phyloP scores from a whole-genome alignment of 169 alveolate genomes.

The Theileria sp. region DNA sequence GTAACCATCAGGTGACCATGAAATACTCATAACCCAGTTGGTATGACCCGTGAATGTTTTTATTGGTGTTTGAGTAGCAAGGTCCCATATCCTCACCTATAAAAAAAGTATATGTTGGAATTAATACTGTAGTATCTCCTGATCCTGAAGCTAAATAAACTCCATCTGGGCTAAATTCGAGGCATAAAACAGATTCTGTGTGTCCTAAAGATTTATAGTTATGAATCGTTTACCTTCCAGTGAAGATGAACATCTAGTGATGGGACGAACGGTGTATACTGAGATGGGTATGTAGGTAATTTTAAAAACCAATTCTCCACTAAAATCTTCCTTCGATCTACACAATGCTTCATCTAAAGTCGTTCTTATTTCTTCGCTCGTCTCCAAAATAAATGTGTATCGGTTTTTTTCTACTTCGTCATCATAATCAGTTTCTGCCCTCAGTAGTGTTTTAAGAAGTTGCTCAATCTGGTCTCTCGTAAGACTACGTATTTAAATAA shows the following conservation, averaged over 20 bases:
- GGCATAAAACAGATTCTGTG: constrained; percentile 84
- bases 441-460: constrained; percentile 58
- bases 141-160: constrained; percentile 89
- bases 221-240: constrained; percentile 74
- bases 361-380: constrained; percentile 67
- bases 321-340: constrained; percentile 53
- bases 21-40: constrained; percentile 89
- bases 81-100: constrained; percentile 90
- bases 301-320: constrained; percentile 77
- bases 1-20: constrained; percentile 92
- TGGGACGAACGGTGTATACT: constrained; percentile 84
- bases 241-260: constrained; percentile 88
- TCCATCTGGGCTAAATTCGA: constrained; percentile 90
- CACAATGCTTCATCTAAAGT: constrained; percentile 68
- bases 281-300: constrained; percentile 80
- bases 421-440: constrained; percentile 52
- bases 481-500: constrained; percentile 34
- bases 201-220: constrained; percentile 67
- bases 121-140: constrained; percentile 86
- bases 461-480: constrained; percentile 73
- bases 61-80: constrained; percentile 90
- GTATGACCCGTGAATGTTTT: constrained; percentile 87
- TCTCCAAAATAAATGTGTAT: constrained; percentile 72
- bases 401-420: constrained; percentile 64
- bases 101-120: not conserved